A percentile compares a stretch with the other conserved stretches of the same genome.
phyloP scores from a whole-genome alignment of 495 filamentous ascomycete genomes.

The Penicillium coprophilum region DNA sequence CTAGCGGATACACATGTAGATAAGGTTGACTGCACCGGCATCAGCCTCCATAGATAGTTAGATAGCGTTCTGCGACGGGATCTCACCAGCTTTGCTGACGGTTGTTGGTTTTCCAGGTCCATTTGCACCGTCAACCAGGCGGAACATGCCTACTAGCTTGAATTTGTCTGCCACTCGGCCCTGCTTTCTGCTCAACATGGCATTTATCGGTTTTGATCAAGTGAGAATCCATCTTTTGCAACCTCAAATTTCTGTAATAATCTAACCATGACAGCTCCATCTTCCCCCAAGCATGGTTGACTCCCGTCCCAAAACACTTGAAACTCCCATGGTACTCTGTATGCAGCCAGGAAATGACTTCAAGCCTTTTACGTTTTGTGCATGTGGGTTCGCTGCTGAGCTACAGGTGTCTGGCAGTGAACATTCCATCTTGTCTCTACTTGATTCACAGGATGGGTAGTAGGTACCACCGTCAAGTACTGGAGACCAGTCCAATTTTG shows the following conservation, averaged over 20 bases:
- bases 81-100: neutral
- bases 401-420: neutral
- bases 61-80: neutral
- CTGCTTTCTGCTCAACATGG: neutral
- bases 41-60: neutral
- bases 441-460: neutral
- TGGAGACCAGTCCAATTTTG: neutral
- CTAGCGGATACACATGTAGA: neutral
- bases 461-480: neutral
- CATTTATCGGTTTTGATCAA: neutral
- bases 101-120: neutral
- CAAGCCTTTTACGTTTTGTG: neutral
- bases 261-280: neutral
- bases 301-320: neutral
- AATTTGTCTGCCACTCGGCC: neutral
- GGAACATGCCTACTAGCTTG: neutral
- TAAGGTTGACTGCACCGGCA: neutral
- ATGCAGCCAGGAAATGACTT: neutral
- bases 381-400: neutral
- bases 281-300: neutral
- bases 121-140: neutral
- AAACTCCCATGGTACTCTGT: neutral
- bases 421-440: neutral
- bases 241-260: neutral
- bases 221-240: neutral